phyloP scores from a whole-genome alignment of 2,329 filamentous ascomycete species.

The Lachnellula willkommii region DNA sequence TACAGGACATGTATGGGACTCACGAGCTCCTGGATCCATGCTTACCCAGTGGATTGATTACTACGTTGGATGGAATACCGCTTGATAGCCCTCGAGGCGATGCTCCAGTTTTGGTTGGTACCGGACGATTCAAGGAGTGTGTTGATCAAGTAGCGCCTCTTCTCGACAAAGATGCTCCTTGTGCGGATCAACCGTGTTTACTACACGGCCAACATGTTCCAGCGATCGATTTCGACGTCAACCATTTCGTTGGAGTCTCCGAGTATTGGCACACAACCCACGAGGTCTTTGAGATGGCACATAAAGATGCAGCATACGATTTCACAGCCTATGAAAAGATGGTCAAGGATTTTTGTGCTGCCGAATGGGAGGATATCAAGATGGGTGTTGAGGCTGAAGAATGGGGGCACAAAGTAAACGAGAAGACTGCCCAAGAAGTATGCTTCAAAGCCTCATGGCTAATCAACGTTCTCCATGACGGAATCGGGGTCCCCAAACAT shows the following conservation, averaged over 20 bases:
- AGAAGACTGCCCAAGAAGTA: conserved; percentile 72
- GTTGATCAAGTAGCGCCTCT: conserved; percentile 76
- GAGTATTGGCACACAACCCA: conserved; percentile 99
- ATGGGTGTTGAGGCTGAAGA: conserved; percentile 58
- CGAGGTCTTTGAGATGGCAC: conserved; percentile 76
- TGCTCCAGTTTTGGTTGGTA: conserved; percentile 64
- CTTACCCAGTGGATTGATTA: conserved; percentile 70
- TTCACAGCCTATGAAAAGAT: conserved; percentile 82
- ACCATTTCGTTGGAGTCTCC: conserved; percentile 95
- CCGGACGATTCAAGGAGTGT: conserved; percentile 82
- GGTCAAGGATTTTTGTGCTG: conserved; percentile 78
- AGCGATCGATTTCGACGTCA: conserved; percentile 92
- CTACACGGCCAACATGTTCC: conserved; percentile 89
- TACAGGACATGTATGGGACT: conserved; percentile 61
- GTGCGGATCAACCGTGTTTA: conserved; percentile 76
- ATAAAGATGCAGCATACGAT: conserved; percentile 77
- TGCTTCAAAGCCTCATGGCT: conserved; percentile 99
- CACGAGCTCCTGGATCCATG: conserved; percentile 84
- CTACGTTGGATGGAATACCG: conserved; percentile 63
- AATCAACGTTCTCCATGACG: conserved; percentile 92
- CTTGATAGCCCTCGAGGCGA: conserved; percentile 35
- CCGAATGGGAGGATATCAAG: conserved; percentile 74
- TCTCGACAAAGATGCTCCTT: conserved; percentile 82
- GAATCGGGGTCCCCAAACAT: conserved; percentile 85
- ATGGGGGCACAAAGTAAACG: conserved; percentile 70